Base-by-base conservation (phyloP, 352 stramenopile genomes). In the Achlya hypogyna region DNA sequence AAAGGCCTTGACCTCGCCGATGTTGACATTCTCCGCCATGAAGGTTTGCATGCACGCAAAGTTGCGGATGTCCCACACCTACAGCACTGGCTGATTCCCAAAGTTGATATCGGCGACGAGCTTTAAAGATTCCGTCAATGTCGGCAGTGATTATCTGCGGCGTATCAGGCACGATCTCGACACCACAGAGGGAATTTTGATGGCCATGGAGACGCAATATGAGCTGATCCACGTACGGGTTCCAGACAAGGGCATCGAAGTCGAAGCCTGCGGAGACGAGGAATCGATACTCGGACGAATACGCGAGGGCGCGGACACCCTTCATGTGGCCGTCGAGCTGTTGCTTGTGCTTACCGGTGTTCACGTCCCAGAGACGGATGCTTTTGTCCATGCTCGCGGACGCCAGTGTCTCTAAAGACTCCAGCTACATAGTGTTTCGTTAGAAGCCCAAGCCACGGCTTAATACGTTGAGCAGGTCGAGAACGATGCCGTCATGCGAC, bases 41-140 rank as follows among this genome's bases (percentile, higher is more conserved):
- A 96, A 95, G 3, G 84, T 95, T 69, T 96, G 88, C 74, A 95
- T 88, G 62, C 84, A 94, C 22, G 78, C 81, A 71, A 95, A 96
- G 68, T 95, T 96, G 51, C 87, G 82, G 51, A 96, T 90, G 65
- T 96, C 86, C 87, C 88, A 96, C 34, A 96, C 69, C 43, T 66
- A 23, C 38, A 25, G 14, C 51, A 56, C 16, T 20, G 18, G 51
- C 23, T 22, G 16, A 56, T 56, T 29, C 14, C 16, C 0, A 1
- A 16, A 29, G 18, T 1, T 31, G 20, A 23, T n/a, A 29, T 23
- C 14, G 8, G 23, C 25, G 12, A 22, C 12, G 9, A 14, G 4
- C 9, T 54, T 95, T 95, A 62, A 94, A 89, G 28, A 89, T 70
- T 14, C 88, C 88, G 53, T 88, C 81, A 1, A 91, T 74, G 67